Conservation (phyloP, 768 basidiomycete species). For the Boletus reticuloceps region DNA sequence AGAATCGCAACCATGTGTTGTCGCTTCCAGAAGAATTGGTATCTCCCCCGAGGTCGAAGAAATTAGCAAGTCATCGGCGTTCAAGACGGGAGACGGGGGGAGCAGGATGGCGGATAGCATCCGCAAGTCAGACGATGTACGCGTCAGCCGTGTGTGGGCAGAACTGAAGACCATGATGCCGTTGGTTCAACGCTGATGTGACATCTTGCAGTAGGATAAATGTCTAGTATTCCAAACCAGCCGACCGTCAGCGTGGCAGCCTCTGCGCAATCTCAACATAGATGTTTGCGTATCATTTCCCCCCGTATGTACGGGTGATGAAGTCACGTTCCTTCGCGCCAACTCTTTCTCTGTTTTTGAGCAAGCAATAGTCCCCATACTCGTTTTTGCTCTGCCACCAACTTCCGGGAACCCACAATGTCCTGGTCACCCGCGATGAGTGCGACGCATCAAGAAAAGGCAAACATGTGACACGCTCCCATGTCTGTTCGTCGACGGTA, state of each 20-base stretch:
- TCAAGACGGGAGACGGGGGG: constrained; percentile 48
- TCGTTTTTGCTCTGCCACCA: constrained; percentile 67
- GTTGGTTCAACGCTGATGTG: neutral
- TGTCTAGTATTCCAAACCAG: constrained; percentile 19
- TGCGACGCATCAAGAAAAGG: constrained; percentile 82
- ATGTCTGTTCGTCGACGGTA: constrained; percentile 56
- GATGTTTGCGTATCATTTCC: constrained; percentile 8
- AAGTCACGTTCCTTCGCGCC: constrained; percentile 24
- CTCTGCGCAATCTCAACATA: constrained; percentile 8
- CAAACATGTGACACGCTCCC: constrained; percentile 79
- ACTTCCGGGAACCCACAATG: constrained; percentile 76
- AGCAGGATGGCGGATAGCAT: constrained; percentile 34
- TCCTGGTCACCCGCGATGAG: constrained; percentile 69
- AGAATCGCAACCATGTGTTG: constrained; percentile 6
- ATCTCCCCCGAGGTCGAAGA: constrained; percentile 48
- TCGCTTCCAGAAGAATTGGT: constrained; percentile 44
- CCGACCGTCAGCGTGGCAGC: constrained; percentile 16
- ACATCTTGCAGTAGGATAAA: neutral
- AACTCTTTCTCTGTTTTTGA: constrained; percentile 54
- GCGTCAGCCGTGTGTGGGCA: constrained; percentile 29
- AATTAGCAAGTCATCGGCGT: constrained; percentile 34
- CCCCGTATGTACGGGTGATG: constrained; percentile 3
- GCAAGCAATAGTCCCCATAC: constrained; percentile 89
- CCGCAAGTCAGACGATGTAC: constrained; percentile 42
- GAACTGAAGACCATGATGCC: constrained; percentile 12